These are phyloP conservation scores for Endothia cerciana DNA, from an alignment of 2,329 filamentous ascomycete species.

Conservation along the genomic window DNA sequence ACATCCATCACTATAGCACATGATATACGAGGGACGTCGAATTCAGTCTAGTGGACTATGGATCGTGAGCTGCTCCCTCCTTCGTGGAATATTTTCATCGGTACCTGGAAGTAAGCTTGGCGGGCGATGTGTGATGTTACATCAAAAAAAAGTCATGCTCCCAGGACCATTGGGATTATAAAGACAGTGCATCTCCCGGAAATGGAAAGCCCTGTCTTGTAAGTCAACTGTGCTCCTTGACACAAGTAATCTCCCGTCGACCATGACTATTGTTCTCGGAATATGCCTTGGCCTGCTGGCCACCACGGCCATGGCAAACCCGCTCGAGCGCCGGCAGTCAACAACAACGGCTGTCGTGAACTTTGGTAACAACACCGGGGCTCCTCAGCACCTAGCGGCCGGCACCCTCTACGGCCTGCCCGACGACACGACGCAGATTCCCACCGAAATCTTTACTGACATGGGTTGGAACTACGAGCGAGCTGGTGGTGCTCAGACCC, in stretches of 20 bases:
- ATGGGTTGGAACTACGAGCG: conserved; percentile 33
- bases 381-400: conserved; percentile 32
- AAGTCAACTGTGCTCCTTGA: not conserved
- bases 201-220: not conserved
- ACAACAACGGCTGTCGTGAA: conserved; percentile 31
- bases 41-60: not conserved
- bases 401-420: conserved; percentile 34
- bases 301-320: conserved; percentile 1
- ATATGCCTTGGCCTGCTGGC: conserved; percentile 16
- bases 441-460: conserved; percentile 31
- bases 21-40: not conserved
- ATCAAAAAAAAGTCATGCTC: not conserved
- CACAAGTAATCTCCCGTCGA: not conserved
- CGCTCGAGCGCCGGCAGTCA: conserved; percentile 15
- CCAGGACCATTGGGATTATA: conserved; percentile 5
- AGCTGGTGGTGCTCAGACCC: conserved; percentile 31
- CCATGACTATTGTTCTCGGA: conserved; percentile 7
- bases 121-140: not conserved
- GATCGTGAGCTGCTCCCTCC: not conserved
- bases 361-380: conserved; percentile 29
- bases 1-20: no score
- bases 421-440: conserved; percentile 31
- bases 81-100: conserved; percentile 16
- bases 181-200: not conserved
- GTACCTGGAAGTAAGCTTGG: not conserved